Base-by-base conservation (phyloP, 164 flowering plant species). In the Annona cherimola region DNA sequence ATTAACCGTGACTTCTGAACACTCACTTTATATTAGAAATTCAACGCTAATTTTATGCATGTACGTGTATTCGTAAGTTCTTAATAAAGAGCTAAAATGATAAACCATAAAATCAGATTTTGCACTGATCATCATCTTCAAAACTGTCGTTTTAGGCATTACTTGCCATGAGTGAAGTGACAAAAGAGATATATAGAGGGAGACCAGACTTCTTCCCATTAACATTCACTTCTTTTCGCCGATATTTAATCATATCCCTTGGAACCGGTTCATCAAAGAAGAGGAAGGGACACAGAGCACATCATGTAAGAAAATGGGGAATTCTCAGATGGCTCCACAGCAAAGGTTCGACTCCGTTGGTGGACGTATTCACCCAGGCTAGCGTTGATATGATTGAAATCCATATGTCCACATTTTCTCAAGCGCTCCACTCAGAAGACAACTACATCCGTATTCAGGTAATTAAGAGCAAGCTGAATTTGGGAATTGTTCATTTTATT, bases 271-370 rank as follows among this genome's bases (percentile, higher is more conserved):
- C 86, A 0, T 5, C 73, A 9, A 86, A 77, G 78, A 61, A 2
- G 0, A 84, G 81, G 41, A 8, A 74, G 9, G 83, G 78, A 45
- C 87, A 84, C 76, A 75, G 42, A 68, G 86, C 94, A 9, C 35
- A 73, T 61, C 72, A 18, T 62, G 81, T 85, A 7, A 70, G 88
- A 0, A 83, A 82, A 16, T 90, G 94, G 94, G 88, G 90, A 0
- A 5, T 75, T 19, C 5, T 87, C 9, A 62, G 76, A 0, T 90
- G 92, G 94, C 19, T 88, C 3, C 42, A 11, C 20, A 44, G 74
- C 2, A 54, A 63, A 14, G 82, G 76, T 0, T 63, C 79, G 3
- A 76, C 74, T 46, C 87, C 87, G 60, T 68, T 84, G 42, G 66
- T 80, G 19, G 81, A 80, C 71, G 72, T 74, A 7, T 84, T 82